Evolutionary conservation across 108 stramenopile genomes (phyloP).

Genomic region (Skeletonema marinoi): DNA sequence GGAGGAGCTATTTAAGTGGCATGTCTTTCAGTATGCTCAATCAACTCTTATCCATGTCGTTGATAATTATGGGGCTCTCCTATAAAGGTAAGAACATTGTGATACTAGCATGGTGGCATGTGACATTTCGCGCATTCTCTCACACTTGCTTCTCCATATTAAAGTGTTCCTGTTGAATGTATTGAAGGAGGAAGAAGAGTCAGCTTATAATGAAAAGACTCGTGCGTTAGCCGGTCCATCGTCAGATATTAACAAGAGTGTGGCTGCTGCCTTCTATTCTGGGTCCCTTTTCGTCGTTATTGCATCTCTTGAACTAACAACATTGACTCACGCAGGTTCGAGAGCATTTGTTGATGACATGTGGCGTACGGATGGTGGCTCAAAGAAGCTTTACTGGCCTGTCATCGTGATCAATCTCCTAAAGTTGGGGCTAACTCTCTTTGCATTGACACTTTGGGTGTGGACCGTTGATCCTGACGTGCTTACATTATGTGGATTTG

Average conservation of each 20-base stretch:
- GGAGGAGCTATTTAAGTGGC: neutral
- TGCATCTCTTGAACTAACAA: constrained; percentile 4
- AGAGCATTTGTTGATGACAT: neutral
- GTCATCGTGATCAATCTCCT: neutral
- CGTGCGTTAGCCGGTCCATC: neutral
- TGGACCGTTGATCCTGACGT: constrained; percentile 12
- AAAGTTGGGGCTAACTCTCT: neutral
- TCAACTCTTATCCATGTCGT: constrained; percentile 17
- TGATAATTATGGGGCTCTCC: constrained; percentile 26
- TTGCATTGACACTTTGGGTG: constrained; percentile 6
- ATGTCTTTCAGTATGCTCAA: constrained; percentile 4
- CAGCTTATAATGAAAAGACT: neutral
- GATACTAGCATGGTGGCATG: too few species aligned
- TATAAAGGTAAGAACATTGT: constrained; percentile 2
- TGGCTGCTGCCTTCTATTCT: constrained; percentile 4
- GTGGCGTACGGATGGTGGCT: neutral
- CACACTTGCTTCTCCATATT: too few species aligned
- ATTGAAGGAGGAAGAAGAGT: constrained; percentile 1
- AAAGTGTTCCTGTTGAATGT: neutral
- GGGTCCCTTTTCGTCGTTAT: constrained; percentile 12
- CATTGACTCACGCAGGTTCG: constrained; percentile 10
- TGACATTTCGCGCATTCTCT: too few species aligned
- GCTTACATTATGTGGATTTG: constrained; percentile 10
- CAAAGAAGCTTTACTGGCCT: constrained; percentile 2
- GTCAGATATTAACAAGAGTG: neutral